Evolutionary conservation across 352 stramenopile genomes (phyloP).

Genomic region (Phytophthora pisi): DNA sequence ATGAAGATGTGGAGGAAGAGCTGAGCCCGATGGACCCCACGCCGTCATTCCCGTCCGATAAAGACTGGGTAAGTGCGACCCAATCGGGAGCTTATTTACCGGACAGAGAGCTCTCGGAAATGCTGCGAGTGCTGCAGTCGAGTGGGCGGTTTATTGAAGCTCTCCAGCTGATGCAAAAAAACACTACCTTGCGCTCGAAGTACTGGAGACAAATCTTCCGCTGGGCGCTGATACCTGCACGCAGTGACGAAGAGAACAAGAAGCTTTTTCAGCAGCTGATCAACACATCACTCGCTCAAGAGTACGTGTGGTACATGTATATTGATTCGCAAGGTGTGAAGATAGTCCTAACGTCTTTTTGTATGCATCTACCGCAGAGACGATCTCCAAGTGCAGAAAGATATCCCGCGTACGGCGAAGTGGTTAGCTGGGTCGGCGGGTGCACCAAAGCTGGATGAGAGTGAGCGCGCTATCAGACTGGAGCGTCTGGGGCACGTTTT

Average conservation of each 20-base stretch:
- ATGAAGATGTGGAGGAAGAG: slow-evolving; percentile 26
- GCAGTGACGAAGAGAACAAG: slow-evolving; percentile 9
- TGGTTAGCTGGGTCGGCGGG: slow-evolving; percentile 70
- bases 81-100: slow-evolving; percentile 42
- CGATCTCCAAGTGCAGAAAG: slow-evolving; percentile 75
- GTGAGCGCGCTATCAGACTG: slow-evolving; percentile 40
- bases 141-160: slow-evolving; percentile 75
- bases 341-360: not conserved
- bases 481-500: slow-evolving; percentile 54
- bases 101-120: slow-evolving; percentile 52
- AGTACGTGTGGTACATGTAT: slow-evolving; percentile 38
- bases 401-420: slow-evolving; percentile 79
- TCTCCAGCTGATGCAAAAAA: slow-evolving; percentile 70
- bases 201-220: slow-evolving; percentile 78
- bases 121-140: slow-evolving; percentile 68
- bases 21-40: slow-evolving; percentile 17
- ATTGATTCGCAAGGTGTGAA: not conserved
- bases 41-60: slow-evolving; percentile 12
- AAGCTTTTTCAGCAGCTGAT: slow-evolving; percentile 22
- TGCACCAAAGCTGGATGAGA: slow-evolving; percentile 51
- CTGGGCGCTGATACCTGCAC: slow-evolving; percentile 52
- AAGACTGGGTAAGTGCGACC: slow-evolving; percentile 29
- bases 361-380: slow-evolving; percentile 44
- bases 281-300: slow-evolving; percentile 47
- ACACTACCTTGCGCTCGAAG: slow-evolving; percentile 46